Evolutionary conservation across 306 rosid genomes (phyloP).

Genomic region (Astragalus membranaceus): DNA sequence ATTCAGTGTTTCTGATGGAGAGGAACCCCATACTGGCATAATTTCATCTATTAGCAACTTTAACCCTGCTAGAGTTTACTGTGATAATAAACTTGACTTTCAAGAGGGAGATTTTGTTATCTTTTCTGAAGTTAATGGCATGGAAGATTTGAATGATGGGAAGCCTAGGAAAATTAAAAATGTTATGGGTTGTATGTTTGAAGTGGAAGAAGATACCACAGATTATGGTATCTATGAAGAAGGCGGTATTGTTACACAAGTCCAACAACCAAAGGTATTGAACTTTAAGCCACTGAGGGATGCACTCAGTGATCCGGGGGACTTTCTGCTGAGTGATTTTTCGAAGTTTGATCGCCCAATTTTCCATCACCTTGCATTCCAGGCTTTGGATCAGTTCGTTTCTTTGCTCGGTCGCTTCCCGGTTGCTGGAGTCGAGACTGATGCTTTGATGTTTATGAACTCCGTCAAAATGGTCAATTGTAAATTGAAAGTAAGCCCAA

Average conservation of each 20-base stretch:
- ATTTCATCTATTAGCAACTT: constrained; percentile 86
- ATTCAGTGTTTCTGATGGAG: constrained; percentile 85
- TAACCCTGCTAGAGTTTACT: constrained; percentile 73
- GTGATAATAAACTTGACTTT: constrained; percentile 90
- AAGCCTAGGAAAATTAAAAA: constrained; percentile 75
- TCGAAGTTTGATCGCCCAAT: constrained; percentile 85
- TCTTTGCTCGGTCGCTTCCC: constrained; percentile 66
- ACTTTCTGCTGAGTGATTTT: constrained; percentile 88
- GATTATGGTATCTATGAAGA: constrained; percentile 66
- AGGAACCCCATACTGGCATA: constrained; percentile 88
- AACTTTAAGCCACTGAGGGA: constrained; percentile 70
- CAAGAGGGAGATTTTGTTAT: constrained; percentile 92
- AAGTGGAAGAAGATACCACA: constrained; percentile 83
- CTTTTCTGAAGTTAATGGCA: constrained; percentile 90
- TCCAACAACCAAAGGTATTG: constrained; percentile 76
- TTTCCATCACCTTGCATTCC: constrained; percentile 73
- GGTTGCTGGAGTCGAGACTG: constrained; percentile 74
- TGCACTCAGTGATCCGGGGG: constrained; percentile 76
- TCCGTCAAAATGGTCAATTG: constrained; percentile 45
- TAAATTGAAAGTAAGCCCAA: no score
- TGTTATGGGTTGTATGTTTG: constrained; percentile 68
- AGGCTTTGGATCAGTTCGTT: constrained; percentile 68
- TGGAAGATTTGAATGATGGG: constrained; percentile 86
- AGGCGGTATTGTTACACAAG: constrained; percentile 93
- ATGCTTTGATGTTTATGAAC: constrained; percentile 61